Evolutionary conservation across 768 basidiomycete genomes (phyloP), one percentile per base, ranked within the genome.

Genomic region (Boletus subparvulus): DNA sequence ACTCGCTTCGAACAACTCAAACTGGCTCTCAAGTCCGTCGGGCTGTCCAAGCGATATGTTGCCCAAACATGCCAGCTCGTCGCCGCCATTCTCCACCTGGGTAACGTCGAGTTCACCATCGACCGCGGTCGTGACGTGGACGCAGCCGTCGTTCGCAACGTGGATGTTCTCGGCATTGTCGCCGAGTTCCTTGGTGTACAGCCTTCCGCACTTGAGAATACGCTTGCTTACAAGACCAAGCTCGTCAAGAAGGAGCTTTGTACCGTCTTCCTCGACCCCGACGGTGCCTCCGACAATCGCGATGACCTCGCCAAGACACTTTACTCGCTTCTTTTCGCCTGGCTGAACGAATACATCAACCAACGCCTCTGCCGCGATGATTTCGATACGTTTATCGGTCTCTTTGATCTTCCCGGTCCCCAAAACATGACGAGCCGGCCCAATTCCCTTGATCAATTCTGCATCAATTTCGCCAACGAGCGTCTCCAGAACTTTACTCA

Each of bases 281-380:
- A 98, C 67, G 92, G 91, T 51, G 93, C 96, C 3, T 87, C 92
- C 0, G 88, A 90, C 65, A 97, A 98, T 63, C 80, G 95, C 44
- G 96, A 98, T 67, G 93, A 96, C 70, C 86, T 99, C 37, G 92
- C 95, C 19, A 89, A 94, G 70, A 90, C 92, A 0, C 81, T 98
- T 0, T 98, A 98, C 69, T 93, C 94, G 5, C 83, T 99, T 3
- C 82, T 98, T 19, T 98, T 98, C 65, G 86, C 92, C 3, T 98
- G 95, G 95, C 74, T 98, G 56, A 96, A 95, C 69, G 97, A 98
- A 68, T 84, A 92, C 68, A 88, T 98, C 77, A 98, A 98, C 69
- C 90, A 97, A 63, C 90, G 90, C 40, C 84, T 99, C 16, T 97
- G 94, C 77, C 85, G 87, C 24, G 95, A 98, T 39, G 94, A 97